Conservation (phyloP, 2,329 filamentous ascomycete genomes). For the Phialophora expanda region DNA sequence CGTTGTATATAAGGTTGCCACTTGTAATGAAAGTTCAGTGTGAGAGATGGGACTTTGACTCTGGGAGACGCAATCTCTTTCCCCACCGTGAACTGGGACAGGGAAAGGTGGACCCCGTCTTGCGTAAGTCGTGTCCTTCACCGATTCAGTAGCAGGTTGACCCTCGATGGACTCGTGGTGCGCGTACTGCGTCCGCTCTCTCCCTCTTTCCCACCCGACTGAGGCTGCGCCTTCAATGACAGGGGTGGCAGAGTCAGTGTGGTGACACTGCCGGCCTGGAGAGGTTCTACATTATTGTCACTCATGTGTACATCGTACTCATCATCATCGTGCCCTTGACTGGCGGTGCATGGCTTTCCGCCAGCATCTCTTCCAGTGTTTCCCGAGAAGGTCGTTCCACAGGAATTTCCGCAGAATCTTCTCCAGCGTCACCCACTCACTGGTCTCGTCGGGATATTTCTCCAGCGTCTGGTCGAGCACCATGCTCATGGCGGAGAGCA, state of each 20-base stretch:
- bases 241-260: background rate
- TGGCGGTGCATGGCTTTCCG: conserved; percentile 21
- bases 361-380: conserved; percentile 28
- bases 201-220: background rate
- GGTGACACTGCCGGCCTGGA: no score
- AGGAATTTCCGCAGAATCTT: conserved; percentile 29
- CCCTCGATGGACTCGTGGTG: background rate
- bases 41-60: background rate
- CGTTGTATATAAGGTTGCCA: background rate
- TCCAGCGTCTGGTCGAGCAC: conserved; percentile 27
- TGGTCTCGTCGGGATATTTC: conserved; percentile 27
- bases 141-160: background rate
- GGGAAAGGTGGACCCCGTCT: background rate
- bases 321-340: conserved; percentile 15
- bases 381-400: conserved; percentile 27
- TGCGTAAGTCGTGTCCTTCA: background rate
- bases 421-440: conserved; percentile 24
- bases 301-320: background rate
- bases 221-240: background rate
- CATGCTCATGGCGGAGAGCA: conserved; percentile 17
- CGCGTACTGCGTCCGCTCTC: background rate
- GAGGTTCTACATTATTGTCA: background rate
- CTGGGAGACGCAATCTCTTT: background rate
- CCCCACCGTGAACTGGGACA: background rate
- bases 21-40: background rate